Conservation (phyloP, 495 filamentous ascomycete genomes). For the Podospora australis region DNA sequence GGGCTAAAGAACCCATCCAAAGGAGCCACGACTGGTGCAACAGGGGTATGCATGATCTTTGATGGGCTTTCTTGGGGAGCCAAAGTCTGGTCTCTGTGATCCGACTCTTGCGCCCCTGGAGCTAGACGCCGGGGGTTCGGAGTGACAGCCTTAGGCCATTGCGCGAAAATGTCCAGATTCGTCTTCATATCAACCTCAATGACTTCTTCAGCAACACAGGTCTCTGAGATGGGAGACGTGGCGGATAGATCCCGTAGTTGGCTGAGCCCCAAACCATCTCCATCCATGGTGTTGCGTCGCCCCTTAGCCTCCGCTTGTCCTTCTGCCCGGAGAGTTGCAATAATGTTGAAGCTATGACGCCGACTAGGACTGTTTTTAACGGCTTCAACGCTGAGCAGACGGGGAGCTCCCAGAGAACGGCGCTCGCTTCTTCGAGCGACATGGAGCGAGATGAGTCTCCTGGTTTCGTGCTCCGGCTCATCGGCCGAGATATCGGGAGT, state of each 20-base stretch:
- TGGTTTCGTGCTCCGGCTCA: conserved; percentile 23
- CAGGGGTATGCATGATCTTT: no score
- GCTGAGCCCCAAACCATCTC: conserved; percentile 6
- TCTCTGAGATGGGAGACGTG: neutral
- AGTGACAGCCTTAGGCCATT: neutral
- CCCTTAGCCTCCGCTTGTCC: neutral
- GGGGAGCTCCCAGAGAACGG: conserved; percentile 12
- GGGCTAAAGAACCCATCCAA: neutral
- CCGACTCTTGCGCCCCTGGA: neutral
- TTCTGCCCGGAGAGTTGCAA: neutral
- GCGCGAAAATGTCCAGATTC: conserved; percentile 27
- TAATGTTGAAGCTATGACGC: conserved; percentile 23
- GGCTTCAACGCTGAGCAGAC: conserved; percentile 16
- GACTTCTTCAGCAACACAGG: neutral
- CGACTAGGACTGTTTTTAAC: conserved; percentile 14
- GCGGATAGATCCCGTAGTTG: no score
- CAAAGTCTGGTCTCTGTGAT: no score
- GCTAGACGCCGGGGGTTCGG: neutral
- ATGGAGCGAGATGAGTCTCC: conserved; percentile 22
- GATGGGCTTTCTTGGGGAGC: no score
- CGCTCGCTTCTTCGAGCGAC: conserved; percentile 24
- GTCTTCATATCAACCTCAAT: conserved; percentile 26
- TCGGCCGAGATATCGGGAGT: conserved; percentile 6
- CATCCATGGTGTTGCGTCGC: conserved; percentile 20
- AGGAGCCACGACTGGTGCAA: neutral